phyloP scores from a whole-genome alignment of 2,329 filamentous ascomycete genomes.

The Cordyceps fumosorosea region DNA sequence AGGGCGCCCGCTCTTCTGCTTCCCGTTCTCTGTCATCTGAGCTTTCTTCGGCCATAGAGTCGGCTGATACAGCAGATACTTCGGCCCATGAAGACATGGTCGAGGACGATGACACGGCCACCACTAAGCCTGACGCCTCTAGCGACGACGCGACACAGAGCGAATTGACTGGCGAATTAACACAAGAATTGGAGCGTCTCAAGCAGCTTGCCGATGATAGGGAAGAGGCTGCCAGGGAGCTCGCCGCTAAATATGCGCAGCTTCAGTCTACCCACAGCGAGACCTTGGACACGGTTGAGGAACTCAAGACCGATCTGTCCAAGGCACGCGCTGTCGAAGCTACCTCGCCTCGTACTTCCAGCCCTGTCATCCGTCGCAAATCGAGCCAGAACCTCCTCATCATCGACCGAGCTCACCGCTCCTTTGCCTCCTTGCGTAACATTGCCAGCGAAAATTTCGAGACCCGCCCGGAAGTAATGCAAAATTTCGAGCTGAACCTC shows the following conservation, averaged over 20 bases:
- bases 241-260: slow-evolving; percentile 74
- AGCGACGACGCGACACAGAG: slow-evolving; percentile 33
- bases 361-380: slow-evolving; percentile 83
- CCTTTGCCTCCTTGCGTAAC: slow-evolving; percentile 81
- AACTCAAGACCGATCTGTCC: slow-evolving; percentile 79
- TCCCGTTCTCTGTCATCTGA: slow-evolving; percentile 92
- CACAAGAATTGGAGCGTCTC: slow-evolving; percentile 64
- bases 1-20: slow-evolving; percentile 56
- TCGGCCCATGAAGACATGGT: slow-evolving; percentile 47
- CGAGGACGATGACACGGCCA: slow-evolving; percentile 35
- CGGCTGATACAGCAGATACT: slow-evolving; percentile 57
- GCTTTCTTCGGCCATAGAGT: slow-evolving; percentile 79
- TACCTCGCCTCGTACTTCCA: slow-evolving; percentile 56
- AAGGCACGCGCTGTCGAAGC: slow-evolving; percentile 61
- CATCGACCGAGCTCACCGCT: slow-evolving; percentile 85
- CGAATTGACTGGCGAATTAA: slow-evolving; percentile 32
- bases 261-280: slow-evolving; percentile 77
- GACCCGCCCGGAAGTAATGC: slow-evolving; percentile 72
- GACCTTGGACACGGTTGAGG: slow-evolving; percentile 78
- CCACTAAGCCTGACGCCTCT: slow-evolving; percentile 35
- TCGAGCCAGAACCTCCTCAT: slow-evolving; percentile 84
- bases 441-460: slow-evolving; percentile 85
- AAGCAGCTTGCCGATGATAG: slow-evolving; percentile 68
- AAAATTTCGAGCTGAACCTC: slow-evolving; percentile 87
- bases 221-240: slow-evolving; percentile 63